A percentile compares a stretch with the other conserved stretches of the same genome.
Evolutionary conservation across 2,329 filamentous ascomycete genomes (phyloP).

Genomic region (Aspergillus carbonarius): DNA sequence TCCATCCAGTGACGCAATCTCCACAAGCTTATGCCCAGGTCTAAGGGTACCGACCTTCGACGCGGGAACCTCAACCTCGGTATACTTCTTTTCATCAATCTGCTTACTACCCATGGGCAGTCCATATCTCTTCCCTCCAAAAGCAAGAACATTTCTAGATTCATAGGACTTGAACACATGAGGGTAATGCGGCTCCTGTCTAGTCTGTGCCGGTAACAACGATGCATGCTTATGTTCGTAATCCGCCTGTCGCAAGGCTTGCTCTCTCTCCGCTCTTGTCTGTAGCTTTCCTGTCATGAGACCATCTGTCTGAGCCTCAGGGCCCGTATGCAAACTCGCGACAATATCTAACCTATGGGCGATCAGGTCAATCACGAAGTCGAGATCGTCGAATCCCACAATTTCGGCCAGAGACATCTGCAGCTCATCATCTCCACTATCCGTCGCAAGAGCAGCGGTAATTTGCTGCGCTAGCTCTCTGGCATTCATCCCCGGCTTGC

Average conservation of each 20-base stretch:
- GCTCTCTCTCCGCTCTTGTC: slow-evolving; percentile 74
- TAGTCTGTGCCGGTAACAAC: slow-evolving; percentile 69
- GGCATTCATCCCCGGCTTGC: slow-evolving; percentile 65
- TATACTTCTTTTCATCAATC: slow-evolving; percentile 73
- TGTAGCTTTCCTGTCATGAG: slow-evolving; percentile 59
- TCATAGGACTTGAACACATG: slow-evolving; percentile 86
- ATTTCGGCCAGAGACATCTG: slow-evolving; percentile 87
- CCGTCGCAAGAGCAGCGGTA: slow-evolving; percentile 68
- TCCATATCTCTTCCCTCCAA: slow-evolving; percentile 76
- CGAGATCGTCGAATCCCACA: slow-evolving; percentile 88
- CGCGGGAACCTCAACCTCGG: slow-evolving; percentile 85
- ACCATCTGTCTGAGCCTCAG: slow-evolving; percentile 44
- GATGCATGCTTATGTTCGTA: slow-evolving; percentile 76
- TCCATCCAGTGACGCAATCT: slow-evolving; percentile 80
- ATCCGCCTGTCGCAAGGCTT: slow-evolving; percentile 72
- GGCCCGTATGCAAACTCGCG: slow-evolving; percentile 32
- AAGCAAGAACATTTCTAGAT: slow-evolving; percentile 81
- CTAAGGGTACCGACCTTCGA: slow-evolving; percentile 72
- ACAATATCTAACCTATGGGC: slow-evolving; percentile 70
- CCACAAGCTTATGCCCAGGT: slow-evolving; percentile 70
- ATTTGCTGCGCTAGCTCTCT: slow-evolving; percentile 77
- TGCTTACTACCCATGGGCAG: slow-evolving; percentile 74
- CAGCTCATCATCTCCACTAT: slow-evolving; percentile 76
- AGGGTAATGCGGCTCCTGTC: slow-evolving; percentile 75
- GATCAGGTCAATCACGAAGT: slow-evolving; percentile 90